Evolutionary conservation across 129 eudicot species (phyloP), one percentile per base, ranked within the genome.

Genomic region (Arctium lappa): DNA sequence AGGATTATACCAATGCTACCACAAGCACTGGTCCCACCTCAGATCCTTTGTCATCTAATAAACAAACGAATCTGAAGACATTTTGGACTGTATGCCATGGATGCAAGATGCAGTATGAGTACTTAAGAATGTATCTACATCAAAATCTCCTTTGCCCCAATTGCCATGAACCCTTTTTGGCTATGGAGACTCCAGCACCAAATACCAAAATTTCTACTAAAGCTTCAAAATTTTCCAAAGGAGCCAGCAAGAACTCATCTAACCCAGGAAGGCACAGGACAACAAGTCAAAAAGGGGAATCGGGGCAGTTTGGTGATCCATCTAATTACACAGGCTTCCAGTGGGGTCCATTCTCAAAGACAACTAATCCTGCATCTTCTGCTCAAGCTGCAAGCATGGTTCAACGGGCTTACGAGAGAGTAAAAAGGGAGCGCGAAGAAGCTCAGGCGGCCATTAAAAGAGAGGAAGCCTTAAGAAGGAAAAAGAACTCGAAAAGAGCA

Each of bases 11-110:
- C 53, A 60, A 68, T 40, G 83, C 81, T 11, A 72, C 66, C 42
- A 22, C 82, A 10, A 72, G 81, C 50, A 71, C 83, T 12, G 40
- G 63, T 65, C 60, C 81, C 44, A n/a, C 39, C 62, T 9, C 83
- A 10, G 74, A 65, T 74, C 85, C 81, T 30, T 73, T 29, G 16
- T 27, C 79, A 1, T 4, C 34, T 50, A 74, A 74, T 34, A 84
- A 84, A 69, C 88, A 48, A 9, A 79, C 81, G 74, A 86, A 83
- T 13, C 80, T 11, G 29, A 72, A 71, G 66, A 92, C 97, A 6
- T 94, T 94, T 65, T 94, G 98, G 98, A 94, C 98, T 33, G 94
- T 90, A 0, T 94, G 98, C 69, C 90, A 92, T 79, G 88, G 88
- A 69, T 94, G 98, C 84, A 92, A 87, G 83, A 91, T 92, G 94